phyloP scores from a whole-genome alignment of 2,329 filamentous ascomycete genomes.

The Aspergillus calidoustus region DNA sequence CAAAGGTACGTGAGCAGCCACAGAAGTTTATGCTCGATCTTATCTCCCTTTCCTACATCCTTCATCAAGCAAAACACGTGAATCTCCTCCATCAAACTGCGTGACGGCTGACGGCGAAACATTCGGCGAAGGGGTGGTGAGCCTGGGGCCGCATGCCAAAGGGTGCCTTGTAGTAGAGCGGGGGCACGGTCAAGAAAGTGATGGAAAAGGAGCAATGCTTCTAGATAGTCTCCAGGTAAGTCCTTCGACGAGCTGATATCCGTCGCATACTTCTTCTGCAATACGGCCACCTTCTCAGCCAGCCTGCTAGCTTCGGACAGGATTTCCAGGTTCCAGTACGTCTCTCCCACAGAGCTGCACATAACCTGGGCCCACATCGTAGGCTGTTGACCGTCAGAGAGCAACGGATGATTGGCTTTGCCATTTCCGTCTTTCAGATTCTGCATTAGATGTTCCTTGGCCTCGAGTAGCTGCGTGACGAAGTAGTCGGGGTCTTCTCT shows the following conservation, averaged over 20 bases:
- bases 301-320: constrained; percentile 11
- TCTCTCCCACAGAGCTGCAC: background rate
- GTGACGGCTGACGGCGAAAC: constrained; percentile 13
- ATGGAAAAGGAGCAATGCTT: constrained; percentile 12
- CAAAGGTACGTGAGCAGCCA: constrained; percentile 18
- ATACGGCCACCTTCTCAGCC: background rate
- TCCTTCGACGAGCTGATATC: constrained; percentile 12
- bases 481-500: constrained; percentile 65
- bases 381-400: background rate
- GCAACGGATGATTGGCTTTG: constrained; percentile 12
- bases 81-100: background rate
- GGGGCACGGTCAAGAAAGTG: constrained; percentile 10
- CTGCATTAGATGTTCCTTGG: constrained; percentile 54
- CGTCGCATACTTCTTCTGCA: constrained; percentile 11
- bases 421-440: constrained; percentile 48
- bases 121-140: constrained; percentile 20
- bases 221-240: constrained; percentile 16
- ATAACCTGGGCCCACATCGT: constrained; percentile 14
- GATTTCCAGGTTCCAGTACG: constrained; percentile 6
- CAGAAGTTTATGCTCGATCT: background rate
- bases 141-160: constrained; percentile 2
- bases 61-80: background rate
- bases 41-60: background rate
- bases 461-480: constrained; percentile 46
- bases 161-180: background rate